A percentile compares a stretch with the other conserved stretches of the same genome.
phyloP scores from a whole-genome alignment of 345 rosid genomes.

The Rubroshorea leprosula region DNA sequence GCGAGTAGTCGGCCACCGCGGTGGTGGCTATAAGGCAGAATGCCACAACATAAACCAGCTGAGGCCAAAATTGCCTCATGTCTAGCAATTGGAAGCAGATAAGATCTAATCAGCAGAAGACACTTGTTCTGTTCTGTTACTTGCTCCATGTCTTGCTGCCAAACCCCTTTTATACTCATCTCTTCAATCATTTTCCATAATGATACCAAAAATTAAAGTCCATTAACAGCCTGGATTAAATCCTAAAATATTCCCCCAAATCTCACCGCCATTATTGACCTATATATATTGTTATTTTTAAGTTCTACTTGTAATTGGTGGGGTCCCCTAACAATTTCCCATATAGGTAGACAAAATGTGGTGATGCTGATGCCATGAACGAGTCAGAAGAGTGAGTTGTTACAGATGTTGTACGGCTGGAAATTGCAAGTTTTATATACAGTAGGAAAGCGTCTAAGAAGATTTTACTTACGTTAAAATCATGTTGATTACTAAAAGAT shows the following conservation, averaged over 20 bases:
- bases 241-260: background rate
- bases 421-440: background rate
- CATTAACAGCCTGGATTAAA: conserved; percentile 25
- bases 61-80: conserved; percentile 22
- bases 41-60: conserved; percentile 21
- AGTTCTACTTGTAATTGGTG: background rate
- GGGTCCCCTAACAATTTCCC: conserved; percentile 6
- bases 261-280: background rate
- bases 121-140: conserved; percentile 5
- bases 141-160: background rate
- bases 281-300: background rate
- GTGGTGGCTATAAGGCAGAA: conserved; percentile 27
- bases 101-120: background rate
- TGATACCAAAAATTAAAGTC: background rate
- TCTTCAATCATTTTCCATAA: conserved; percentile 7
- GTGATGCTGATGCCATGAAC: background rate
- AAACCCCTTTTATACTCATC: conserved; percentile 22
- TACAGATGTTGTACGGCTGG: conserved; percentile 8
- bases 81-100: background rate
- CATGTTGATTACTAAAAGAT: no score
- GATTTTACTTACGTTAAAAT: no score
- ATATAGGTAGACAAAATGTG: background rate
- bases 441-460: background rate
- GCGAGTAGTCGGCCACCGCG: conserved; percentile 6
- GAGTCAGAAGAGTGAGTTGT: conserved; percentile 9